phyloP scores from a whole-genome alignment of 306 rosid genomes.

The Benincasa hispida region DNA sequence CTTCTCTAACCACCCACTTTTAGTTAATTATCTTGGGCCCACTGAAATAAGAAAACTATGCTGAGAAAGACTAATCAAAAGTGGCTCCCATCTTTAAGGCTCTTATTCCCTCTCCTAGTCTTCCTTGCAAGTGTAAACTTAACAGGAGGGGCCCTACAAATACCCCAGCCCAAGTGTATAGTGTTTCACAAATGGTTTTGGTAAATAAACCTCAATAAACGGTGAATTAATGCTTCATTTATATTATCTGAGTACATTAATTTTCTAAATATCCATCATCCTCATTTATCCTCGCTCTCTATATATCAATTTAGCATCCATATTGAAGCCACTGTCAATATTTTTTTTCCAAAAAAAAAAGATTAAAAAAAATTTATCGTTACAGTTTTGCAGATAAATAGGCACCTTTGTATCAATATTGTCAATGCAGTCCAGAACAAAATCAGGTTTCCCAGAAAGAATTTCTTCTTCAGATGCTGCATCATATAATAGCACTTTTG shows the following conservation, averaged over 20 bases:
- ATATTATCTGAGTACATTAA: not conserved
- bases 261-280: not conserved
- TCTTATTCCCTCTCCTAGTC: not conserved
- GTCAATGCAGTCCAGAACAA: conserved; percentile 87
- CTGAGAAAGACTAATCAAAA: not conserved
- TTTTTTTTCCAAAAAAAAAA: not conserved
- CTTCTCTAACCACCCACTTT: not conserved
- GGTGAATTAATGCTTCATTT: not conserved
- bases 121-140: not conserved
- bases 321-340: not conserved
- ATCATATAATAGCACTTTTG: conserved; percentile 74
- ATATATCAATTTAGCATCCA: not conserved
- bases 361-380: not conserved
- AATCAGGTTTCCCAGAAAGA: conserved; percentile 84
- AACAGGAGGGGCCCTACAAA: not conserved
- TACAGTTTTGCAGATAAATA: conserved; percentile 3
- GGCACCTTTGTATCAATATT: conserved; percentile 90
- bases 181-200: not conserved
- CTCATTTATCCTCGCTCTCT: not conserved
- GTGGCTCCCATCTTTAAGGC: not conserved
- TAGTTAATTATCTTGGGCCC: not conserved
- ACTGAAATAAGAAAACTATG: not conserved
- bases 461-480: conserved; percentile 85
- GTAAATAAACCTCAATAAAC: not conserved
- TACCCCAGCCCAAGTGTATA: not conserved